A percentile compares a stretch with the other conserved stretches of the same genome.
Evolutionary conservation across 345 rosid species (phyloP).

Genomic region (Iberis pinnata): DNA sequence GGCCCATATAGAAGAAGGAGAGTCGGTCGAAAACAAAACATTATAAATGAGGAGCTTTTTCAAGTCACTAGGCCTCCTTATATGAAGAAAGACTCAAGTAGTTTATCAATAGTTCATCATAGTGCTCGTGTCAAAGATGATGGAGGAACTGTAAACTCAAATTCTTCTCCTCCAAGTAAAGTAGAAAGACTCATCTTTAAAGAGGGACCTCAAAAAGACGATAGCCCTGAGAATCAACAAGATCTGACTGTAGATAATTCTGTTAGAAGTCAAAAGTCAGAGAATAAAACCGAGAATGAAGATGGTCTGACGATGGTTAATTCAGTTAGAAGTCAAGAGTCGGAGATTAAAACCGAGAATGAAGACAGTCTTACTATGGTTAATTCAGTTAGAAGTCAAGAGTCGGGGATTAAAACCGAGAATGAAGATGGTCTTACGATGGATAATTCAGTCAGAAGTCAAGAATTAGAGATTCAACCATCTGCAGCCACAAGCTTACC

Average conservation of each 20-base stretch:
- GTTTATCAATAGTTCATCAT: slow-evolving; percentile 22
- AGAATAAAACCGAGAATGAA: neutral
- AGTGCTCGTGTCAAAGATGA: slow-evolving; percentile 27
- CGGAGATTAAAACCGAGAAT: slow-evolving; percentile 14
- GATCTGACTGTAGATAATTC: slow-evolving; percentile 2
- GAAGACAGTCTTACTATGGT: too few relatives aligned
- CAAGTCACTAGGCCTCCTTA: slow-evolving; percentile 18
- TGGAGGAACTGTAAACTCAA: slow-evolving; percentile 24
- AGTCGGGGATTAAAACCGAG: too few relatives aligned
- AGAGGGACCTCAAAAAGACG: slow-evolving; percentile 9
- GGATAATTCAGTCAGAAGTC: too few relatives aligned
- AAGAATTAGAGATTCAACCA: too few relatives aligned
- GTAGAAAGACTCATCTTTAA: slow-evolving; percentile 20
- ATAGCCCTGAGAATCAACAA: neutral
- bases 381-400: too few relatives aligned
- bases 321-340: slow-evolving; percentile 21
- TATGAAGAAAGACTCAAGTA: slow-evolving; percentile 20
- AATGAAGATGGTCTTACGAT: too few relatives aligned
- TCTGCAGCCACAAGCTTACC: slow-evolving; percentile 15
- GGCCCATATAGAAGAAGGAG: slow-evolving; percentile 30
- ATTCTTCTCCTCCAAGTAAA: slow-evolving; percentile 25
- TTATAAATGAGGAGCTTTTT: slow-evolving; percentile 22
- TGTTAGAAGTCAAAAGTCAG: slow-evolving; percentile 19
- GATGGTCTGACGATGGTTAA: neutral
- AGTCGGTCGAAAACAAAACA: slow-evolving; percentile 23